These are phyloP conservation scores for Aulographum hederae DNA, from an alignment of 2,329 filamentous ascomycete genomes.

Conservation along the genomic window DNA sequence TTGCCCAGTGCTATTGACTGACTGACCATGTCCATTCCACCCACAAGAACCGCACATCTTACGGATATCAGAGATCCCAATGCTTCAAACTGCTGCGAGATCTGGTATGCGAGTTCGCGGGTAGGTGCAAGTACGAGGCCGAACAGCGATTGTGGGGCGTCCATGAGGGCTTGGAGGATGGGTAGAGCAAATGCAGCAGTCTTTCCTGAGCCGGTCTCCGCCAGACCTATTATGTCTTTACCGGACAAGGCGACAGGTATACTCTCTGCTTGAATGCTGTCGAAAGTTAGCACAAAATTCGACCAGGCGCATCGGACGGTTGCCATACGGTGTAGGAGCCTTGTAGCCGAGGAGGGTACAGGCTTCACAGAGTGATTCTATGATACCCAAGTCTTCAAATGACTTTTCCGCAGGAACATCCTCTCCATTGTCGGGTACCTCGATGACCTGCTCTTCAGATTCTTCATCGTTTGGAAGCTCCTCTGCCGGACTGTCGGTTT, in stretches of 20 bases:
- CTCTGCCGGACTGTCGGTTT: too few species aligned
- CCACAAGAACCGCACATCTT: slow-evolving; percentile 69
- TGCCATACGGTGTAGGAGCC: slow-evolving; percentile 62
- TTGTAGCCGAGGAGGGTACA: slow-evolving; percentile 72
- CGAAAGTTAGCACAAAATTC: too few species aligned
- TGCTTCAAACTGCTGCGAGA: slow-evolving; percentile 71
- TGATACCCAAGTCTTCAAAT: slow-evolving; percentile 59
- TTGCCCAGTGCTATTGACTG: slow-evolving; percentile 87
- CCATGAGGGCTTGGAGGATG: slow-evolving; percentile 55
- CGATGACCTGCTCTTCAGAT: too few species aligned
- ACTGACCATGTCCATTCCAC: slow-evolving; percentile 88
- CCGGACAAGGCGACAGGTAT: slow-evolving; percentile 67
- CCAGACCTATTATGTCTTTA: slow-evolving; percentile 79
- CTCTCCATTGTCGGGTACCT: too few species aligned
- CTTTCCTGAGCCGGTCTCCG: slow-evolving; percentile 91
- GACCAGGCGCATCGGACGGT: too few species aligned
- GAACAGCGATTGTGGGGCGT: slow-evolving; percentile 56
- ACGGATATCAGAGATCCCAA: slow-evolving; percentile 79
- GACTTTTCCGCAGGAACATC: slow-evolving; percentile 41
- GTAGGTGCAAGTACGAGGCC: slow-evolving; percentile 86
- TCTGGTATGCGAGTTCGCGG: slow-evolving; percentile 83
- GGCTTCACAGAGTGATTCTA: slow-evolving; percentile 75
- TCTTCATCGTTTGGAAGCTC: too few species aligned
- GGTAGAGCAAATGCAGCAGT: slow-evolving; percentile 89
- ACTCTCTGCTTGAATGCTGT: slow-evolving; percentile 73